Percentiles rank a stretch among this genome's conserved stretches.
These are phyloP conservation scores for Stagonosporopsis rhizophila DNA, from an alignment of 2,329 filamentous ascomycete species.

Conservation along the genomic window DNA sequence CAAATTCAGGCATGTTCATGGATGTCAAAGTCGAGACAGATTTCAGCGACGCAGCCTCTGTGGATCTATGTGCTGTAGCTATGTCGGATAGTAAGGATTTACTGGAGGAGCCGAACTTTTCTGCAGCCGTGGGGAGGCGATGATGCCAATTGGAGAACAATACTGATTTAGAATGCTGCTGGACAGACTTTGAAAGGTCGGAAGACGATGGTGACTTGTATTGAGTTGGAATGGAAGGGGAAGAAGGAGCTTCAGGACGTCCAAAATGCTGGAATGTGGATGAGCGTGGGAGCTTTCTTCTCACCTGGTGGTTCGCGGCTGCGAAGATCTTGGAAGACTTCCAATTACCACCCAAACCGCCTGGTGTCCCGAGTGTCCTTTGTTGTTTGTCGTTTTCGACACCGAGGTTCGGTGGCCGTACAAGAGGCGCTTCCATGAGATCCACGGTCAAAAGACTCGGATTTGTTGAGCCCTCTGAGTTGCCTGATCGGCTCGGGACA, in stretches of 20 bases:
- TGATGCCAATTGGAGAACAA: not conserved
- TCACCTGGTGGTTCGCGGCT: constrained; percentile 43
- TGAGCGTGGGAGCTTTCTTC: constrained; percentile 39
- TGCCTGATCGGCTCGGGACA: constrained; percentile 24
- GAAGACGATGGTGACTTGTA: constrained; percentile 29
- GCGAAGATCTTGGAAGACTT: constrained; percentile 28
- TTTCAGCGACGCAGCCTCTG: not conserved
- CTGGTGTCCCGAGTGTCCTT: constrained; percentile 30
- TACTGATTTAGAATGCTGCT: not conserved
- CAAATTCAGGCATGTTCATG: not conserved
- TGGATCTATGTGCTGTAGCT: not conserved
- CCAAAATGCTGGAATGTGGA: constrained; percentile 38
- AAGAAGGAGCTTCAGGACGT: constrained; percentile 24
- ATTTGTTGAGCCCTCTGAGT: constrained; percentile 26
- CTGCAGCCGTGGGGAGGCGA: not conserved
- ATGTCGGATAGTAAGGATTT: constrained; percentile 4
- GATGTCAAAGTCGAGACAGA: not conserved
- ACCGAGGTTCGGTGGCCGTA: constrained; percentile 19
- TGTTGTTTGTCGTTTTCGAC: constrained; percentile 29
- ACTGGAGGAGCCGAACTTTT: not conserved
- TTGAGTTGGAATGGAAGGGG: constrained; percentile 34
- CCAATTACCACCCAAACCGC: constrained; percentile 29
- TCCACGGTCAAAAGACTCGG: constrained; percentile 8
- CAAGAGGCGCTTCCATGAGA: constrained; percentile 2
- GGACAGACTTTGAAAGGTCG: constrained; percentile 2